Evolutionary conservation across 352 stramenopile species (phyloP).

Genomic region (Phytophthora cryptogea): DNA sequence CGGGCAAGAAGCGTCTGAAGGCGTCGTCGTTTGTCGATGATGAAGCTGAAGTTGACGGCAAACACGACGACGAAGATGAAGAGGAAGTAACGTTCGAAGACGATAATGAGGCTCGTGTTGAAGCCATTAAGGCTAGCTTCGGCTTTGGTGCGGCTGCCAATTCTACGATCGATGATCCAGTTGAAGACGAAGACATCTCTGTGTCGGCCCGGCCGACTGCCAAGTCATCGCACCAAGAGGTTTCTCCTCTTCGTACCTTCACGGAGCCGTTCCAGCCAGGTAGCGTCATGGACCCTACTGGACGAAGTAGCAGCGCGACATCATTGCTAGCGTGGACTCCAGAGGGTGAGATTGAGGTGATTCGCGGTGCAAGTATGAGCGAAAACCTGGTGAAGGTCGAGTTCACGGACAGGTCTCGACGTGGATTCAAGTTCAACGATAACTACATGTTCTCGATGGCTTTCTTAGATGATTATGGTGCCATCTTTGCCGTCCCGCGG

Average conservation of each 20-base stretch:
- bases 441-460: constrained; percentile 86
- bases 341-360: constrained; percentile 79
- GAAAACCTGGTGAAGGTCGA: constrained; percentile 84
- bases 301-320: constrained; percentile 35
- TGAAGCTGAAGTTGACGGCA: constrained; percentile 48
- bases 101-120: constrained; percentile 71
- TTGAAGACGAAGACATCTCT: constrained; percentile 25
- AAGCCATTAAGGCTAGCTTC: constrained; percentile 85
- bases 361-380: constrained; percentile 65
- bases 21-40: constrained; percentile 52
- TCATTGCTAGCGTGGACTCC: constrained; percentile 75
- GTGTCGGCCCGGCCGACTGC: constrained; percentile 4
- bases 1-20: constrained; percentile 34
- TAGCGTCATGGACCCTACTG: constrained; percentile 44
- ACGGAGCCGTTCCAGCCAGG: constrained; percentile 75
- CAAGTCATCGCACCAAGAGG: constrained; percentile 7
- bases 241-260: constrained; percentile 34
- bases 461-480: constrained; percentile 70
- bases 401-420: constrained; percentile 80
- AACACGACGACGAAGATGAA: constrained; percentile 37
- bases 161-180: constrained; percentile 23
- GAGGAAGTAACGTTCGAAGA: constrained; percentile 52
- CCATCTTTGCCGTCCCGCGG: constrained; percentile 71
- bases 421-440: constrained; percentile 87
- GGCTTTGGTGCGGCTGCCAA: constrained; percentile 62